phyloP scores from a whole-genome alignment of 495 filamentous ascomycete genomes.

The Extremus antarcticus region DNA sequence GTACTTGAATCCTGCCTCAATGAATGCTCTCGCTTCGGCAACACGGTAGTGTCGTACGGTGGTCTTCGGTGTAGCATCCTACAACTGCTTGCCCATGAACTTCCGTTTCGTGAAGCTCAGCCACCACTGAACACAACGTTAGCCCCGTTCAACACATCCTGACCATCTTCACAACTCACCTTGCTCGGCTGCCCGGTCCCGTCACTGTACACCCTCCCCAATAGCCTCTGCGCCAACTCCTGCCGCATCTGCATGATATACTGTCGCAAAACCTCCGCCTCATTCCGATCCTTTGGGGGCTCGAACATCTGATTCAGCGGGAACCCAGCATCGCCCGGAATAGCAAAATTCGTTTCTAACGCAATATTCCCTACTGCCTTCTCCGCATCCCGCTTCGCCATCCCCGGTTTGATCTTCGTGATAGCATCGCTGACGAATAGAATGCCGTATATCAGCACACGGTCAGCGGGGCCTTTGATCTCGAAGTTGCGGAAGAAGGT shows the following conservation, averaged over 20 bases:
- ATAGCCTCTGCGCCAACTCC: constrained; percentile 70
- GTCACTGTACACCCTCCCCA: constrained; percentile 78
- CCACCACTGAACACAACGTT: constrained; percentile 58
- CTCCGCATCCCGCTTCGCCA: constrained; percentile 41
- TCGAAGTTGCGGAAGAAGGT: constrained; percentile 99
- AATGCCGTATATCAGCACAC: constrained; percentile 92
- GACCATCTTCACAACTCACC: constrained; percentile 32
- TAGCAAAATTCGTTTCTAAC: constrained; percentile 76
- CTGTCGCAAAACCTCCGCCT: constrained; percentile 74
- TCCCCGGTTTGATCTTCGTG: constrained; percentile 65
- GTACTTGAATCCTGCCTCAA: too few relatives aligned
- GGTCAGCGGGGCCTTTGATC: constrained; percentile 92
- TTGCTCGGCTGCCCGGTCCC: constrained; percentile 73
- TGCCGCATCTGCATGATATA: constrained; percentile 89
- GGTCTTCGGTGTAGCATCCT: too few relatives aligned
- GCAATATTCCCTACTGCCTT: constrained; percentile 52
- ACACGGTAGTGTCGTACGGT: too few relatives aligned
- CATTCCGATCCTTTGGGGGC: constrained; percentile 72
- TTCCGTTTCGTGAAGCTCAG: constrained; percentile 96
- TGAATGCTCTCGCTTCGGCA: too few relatives aligned
- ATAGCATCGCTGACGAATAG: constrained; percentile 85
- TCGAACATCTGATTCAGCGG: constrained; percentile 80
- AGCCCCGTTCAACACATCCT: constrained; percentile 8
- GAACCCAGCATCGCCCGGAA: constrained; percentile 89
- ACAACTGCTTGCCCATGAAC: constrained; percentile 78